Evolutionary conservation across 371 early-diverging fungal species (phyloP), one percentile per base, ranked within the genome.

Genomic region (Mucor indicus): DNA sequence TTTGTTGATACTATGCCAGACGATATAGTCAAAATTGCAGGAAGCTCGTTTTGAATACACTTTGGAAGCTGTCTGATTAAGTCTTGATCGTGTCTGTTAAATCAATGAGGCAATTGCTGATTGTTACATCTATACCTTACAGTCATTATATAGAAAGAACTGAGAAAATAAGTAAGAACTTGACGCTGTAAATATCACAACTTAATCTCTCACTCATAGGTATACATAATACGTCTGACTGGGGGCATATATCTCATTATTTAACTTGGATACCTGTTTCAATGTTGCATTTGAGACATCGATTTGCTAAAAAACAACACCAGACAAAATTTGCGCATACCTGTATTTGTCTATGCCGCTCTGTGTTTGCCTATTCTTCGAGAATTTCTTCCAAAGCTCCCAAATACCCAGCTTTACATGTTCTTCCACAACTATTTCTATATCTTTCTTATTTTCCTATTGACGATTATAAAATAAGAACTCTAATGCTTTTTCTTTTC

Each of bases 331-430:
- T 41, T 42, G 37, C 43, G 37, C 21, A 42, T 42, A 50, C 50
- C 50, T 50, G 43, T 50, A 50, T 27, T 27, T 41, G 27, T 43
- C 37, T 35, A 27, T 50, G 39, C 43, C 50, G 37, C 31, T 31
- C 21, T 50, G 29, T 42, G 36, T 27, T 42, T 43, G 42, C 43
- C 41, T 50, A 43, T 35, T 43, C 24, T 42, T 37, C 35, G 43
- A 42, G 36, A 42, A 35, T 50, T 50, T 43, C 50, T 50, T 42
- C 50, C 49, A 50, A 42, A 50, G 35, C 25, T 50, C 50, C 43
- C 50, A 50, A 42, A 50, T 42, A 43, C 37, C 36, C 23, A 49
- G 17, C 40, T 48, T 22, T 24, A 38, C 32, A 48, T 38, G 40
- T 48, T 48, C 50, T 41, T 49, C 42, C 19, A 48, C 48, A 29